Evolutionary conservation across 2,329 filamentous ascomycete genomes (phyloP).

Genomic region (Coniochaeta sp.): DNA sequence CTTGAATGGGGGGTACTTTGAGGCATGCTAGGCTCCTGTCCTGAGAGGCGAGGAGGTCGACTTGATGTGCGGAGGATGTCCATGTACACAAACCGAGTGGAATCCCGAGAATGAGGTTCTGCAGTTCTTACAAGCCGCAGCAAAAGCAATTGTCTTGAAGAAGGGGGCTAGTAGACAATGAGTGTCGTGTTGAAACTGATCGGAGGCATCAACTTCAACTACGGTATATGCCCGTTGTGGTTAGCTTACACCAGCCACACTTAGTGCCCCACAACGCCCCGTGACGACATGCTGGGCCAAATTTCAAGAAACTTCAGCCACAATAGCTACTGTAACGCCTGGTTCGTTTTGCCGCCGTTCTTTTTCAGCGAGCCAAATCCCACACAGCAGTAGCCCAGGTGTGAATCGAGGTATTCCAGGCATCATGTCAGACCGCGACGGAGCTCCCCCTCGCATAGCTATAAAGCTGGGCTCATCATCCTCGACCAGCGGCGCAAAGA

Average conservation of each 20-base stretch:
- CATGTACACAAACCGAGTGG: not conserved
- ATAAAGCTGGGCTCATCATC: slow-evolving; percentile 11
- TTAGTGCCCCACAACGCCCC: not conserved
- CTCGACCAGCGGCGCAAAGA: slow-evolving; percentile 6
- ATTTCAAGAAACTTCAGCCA: slow-evolving; percentile 1
- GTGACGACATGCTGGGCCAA: not conserved
- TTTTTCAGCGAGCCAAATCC: not conserved
- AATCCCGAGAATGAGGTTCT: not conserved
- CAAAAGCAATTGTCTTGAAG: not conserved
- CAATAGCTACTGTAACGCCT: not conserved
- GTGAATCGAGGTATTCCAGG: not conserved
- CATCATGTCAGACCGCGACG: slow-evolving; percentile 11
- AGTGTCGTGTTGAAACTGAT: not conserved
- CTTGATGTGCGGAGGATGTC: not conserved
- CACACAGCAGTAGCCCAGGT: not conserved
- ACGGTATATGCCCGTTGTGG: not conserved
- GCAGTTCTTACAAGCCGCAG: not conserved
- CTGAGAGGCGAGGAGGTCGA: not conserved
- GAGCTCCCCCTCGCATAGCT: slow-evolving; percentile 10
- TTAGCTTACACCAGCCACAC: not conserved
- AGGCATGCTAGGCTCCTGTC: not conserved
- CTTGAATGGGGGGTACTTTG: not conserved
- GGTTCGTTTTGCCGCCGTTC: not conserved
- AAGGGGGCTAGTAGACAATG: not conserved
- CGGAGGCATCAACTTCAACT: not conserved